Evolutionary conservation across 176 grass and related monocot species (phyloP).

Genomic region (Lolium rigidum): DNA sequence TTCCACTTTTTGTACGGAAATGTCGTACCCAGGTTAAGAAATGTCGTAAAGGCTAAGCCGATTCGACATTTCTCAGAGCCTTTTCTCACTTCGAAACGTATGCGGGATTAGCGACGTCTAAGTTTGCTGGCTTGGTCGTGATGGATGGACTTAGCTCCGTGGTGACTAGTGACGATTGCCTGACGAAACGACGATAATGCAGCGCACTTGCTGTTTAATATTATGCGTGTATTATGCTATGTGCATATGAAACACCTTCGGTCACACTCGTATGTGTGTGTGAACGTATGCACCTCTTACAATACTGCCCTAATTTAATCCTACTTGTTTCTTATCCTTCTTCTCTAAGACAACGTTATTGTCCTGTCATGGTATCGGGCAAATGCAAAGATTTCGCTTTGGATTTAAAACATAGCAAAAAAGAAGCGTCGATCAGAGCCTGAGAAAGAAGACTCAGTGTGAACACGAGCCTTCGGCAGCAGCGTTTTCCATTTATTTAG

Average conservation of each 20-base stretch:
- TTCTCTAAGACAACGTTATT: not conserved
- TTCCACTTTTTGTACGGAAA: slow-evolving; percentile 8
- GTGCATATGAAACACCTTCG: not conserved
- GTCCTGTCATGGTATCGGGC: not conserved
- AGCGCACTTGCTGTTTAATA: no score
- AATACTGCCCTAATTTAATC: not conserved
- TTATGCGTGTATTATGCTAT: no score
- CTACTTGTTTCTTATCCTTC: not conserved
- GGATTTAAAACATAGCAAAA: not conserved
- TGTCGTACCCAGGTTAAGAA: not conserved
- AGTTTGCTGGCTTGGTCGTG: not conserved
- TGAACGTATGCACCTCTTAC: not conserved
- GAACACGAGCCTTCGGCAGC: not conserved
- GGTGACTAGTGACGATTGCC: not conserved
- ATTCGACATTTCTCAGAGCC: slow-evolving; percentile 2
- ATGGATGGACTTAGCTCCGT: not conserved
- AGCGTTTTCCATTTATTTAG: not conserved
- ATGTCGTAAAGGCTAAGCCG: slow-evolving; percentile 44
- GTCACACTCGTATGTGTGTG: not conserved
- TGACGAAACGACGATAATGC: no score
- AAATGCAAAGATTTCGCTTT: not conserved
- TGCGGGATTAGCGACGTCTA: not conserved
- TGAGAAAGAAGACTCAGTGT: not conserved
- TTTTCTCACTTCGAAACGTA: not conserved
- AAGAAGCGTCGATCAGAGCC: not conserved